These are phyloP conservation scores for Friedmanniomyces simplex DNA, from an alignment of 495 filamentous ascomycete genomes.

Conservation along the genomic window DNA sequence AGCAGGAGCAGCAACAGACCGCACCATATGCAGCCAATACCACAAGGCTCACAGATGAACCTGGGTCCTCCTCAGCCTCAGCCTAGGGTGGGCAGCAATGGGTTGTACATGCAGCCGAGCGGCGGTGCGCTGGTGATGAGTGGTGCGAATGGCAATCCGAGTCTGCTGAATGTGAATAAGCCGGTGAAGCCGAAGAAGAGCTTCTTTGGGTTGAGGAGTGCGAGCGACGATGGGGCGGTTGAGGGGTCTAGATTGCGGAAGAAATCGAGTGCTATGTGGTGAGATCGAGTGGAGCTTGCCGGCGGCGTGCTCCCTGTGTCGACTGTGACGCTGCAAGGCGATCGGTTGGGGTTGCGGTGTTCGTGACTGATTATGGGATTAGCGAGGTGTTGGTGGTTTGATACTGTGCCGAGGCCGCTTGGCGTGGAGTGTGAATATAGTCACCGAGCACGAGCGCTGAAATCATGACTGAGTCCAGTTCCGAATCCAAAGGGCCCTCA, in stretches of 20 bases:
- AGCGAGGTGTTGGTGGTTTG: conserved; percentile 1
- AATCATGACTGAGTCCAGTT: too few relatives aligned
- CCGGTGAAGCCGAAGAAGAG: conserved; percentile 28
- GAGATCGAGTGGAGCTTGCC: too few relatives aligned
- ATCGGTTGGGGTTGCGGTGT: not conserved
- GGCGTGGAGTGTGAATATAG: not conserved
- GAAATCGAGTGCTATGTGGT: conserved; percentile 22
- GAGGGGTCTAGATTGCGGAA: conserved; percentile 10
- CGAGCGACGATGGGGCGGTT: conserved; percentile 14
- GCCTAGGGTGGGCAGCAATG: conserved; percentile 13
- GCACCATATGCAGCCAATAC: not conserved
- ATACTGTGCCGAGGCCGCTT: not conserved
- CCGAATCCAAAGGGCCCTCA: too few relatives aligned
- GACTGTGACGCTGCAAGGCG: too few relatives aligned
- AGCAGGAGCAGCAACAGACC: not conserved
- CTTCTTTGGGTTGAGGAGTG: conserved; percentile 30
- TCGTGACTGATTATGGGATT: not conserved
- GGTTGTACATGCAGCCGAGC: conserved; percentile 18
- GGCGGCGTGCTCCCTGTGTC: too few relatives aligned
- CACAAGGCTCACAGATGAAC: conserved; percentile 1
- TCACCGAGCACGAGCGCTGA: too few relatives aligned
- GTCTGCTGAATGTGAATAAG: conserved; percentile 1
- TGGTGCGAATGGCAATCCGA: conserved; percentile 6
- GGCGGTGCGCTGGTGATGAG: conserved; percentile 15
- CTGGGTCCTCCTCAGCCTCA: not conserved